A percentile compares a stretch with the other conserved stretches of the same genome.
These are phyloP conservation scores for Aquanectria penicillioides DNA, from an alignment of 2,329 filamentous ascomycete species.

Conservation along the genomic window DNA sequence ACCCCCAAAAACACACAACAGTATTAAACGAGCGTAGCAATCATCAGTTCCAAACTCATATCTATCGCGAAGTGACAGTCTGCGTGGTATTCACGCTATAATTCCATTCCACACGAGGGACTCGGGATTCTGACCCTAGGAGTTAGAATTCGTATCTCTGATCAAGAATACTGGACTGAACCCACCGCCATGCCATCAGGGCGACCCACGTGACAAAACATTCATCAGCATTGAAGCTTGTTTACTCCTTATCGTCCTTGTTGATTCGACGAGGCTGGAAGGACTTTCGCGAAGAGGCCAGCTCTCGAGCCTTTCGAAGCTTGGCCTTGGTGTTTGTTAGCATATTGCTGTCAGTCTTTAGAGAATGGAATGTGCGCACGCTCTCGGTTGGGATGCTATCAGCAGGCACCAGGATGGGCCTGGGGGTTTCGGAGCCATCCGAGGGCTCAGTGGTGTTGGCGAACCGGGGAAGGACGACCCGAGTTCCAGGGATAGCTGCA, in stretches of 20 bases:
- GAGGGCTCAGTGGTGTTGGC: not conserved
- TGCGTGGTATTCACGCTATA: not conserved
- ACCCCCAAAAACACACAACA: not conserved
- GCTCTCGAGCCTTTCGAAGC: not conserved
- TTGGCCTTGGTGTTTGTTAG: not conserved
- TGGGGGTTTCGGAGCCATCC: not conserved
- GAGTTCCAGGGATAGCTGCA: not conserved
- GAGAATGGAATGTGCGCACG: too few relatives aligned
- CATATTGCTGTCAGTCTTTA: too few relatives aligned
- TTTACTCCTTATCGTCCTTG: not conserved
- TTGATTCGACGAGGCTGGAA: not conserved
- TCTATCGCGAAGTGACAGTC: not conserved
- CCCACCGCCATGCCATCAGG: too few relatives aligned
- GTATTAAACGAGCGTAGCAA: not conserved
- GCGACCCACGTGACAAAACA: too few relatives aligned
- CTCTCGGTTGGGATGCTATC: too few relatives aligned
- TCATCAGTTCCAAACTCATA: too few relatives aligned
- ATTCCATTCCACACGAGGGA: too few relatives aligned
- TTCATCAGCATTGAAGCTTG: not conserved
- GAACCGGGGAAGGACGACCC: not conserved
- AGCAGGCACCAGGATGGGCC: conserved; percentile 11
- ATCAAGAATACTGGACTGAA: too few relatives aligned
- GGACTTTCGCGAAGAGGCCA: not conserved
- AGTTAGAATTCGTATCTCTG: too few relatives aligned
- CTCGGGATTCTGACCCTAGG: too few relatives aligned